phyloP scores from a whole-genome alignment of 192 early-diverging fungal species.

The Allomyces macrogynus region DNA sequence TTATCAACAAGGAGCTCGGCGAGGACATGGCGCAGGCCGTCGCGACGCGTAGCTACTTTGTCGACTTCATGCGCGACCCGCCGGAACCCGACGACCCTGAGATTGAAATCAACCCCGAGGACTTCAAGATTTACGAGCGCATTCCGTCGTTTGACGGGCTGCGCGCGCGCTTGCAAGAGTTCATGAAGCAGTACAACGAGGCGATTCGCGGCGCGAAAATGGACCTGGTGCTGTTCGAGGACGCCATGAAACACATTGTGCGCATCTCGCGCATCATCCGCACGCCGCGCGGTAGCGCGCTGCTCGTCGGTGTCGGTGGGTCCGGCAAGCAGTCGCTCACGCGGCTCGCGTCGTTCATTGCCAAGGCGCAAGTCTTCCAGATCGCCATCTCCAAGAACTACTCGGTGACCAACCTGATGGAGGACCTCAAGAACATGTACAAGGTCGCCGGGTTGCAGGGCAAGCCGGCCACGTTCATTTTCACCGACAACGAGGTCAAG shows the following conservation, averaged over 20 bases:
- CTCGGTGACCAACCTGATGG: constrained; percentile 86
- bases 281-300: constrained; percentile 89
- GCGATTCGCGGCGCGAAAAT: constrained; percentile 15
- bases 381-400: constrained; percentile 95
- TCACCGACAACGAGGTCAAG: constrained; percentile 94
- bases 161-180: constrained; percentile 81
- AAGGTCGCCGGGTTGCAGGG: constrained; percentile 83
- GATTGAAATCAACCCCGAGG: constrained; percentile 9
- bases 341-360: constrained; percentile 99
- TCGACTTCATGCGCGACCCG: constrained; percentile 85
- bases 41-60: constrained; percentile 81
- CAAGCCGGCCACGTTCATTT: constrained; percentile 91
- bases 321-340: constrained; percentile 94
- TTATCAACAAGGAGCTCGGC: constrained; percentile 76
- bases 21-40: constrained; percentile 51
- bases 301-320: constrained; percentile 95
- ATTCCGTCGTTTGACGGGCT: constrained; percentile 79
- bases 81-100: background rate
- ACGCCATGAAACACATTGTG: constrained; percentile 90
- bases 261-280: constrained; percentile 95
- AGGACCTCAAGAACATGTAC: constrained; percentile 77
- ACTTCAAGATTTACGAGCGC: constrained; percentile 70
- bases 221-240: constrained; percentile 87
- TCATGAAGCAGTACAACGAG: constrained; percentile 99
- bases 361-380: constrained; percentile 84